Percentiles rank a stretch among this genome's conserved stretches.
phyloP scores from a whole-genome alignment of 106 monocot genomes.

The Dioscorea dumetorum region DNA sequence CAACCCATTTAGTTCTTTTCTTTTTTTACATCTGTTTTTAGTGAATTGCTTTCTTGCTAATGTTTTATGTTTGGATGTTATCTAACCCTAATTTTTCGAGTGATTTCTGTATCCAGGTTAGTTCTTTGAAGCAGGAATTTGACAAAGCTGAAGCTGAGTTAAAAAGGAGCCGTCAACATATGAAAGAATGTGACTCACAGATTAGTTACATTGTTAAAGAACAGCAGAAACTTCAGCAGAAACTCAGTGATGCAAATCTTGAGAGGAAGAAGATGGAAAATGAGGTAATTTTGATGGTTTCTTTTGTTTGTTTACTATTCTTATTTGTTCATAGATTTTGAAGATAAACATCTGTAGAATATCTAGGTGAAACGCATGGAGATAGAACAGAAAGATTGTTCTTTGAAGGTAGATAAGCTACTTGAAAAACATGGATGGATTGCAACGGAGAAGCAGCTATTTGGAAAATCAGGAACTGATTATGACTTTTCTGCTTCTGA shows the following conservation, averaged over 20 bases:
- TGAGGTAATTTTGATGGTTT: conserved; percentile 47
- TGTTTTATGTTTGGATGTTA: too few species aligned
- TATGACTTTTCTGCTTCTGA: conserved; percentile 82
- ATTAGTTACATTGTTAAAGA: conserved; percentile 64
- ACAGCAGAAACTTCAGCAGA: conserved; percentile 80
- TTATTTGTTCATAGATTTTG: too few species aligned
- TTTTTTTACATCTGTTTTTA: background rate
- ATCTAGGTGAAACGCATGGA: conserved; percentile 85
- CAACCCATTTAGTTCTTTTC: background rate
- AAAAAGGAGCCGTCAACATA: conserved; percentile 47
- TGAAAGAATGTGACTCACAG: conserved; percentile 86
- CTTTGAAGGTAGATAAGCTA: conserved; percentile 68
- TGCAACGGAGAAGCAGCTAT: conserved; percentile 75
- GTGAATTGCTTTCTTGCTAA: too few species aligned
- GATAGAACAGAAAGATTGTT: conserved; percentile 77
- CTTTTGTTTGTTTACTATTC: background rate
- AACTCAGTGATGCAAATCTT: conserved; percentile 72
- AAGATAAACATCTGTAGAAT: background rate
- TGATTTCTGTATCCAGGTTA: conserved; percentile 37
- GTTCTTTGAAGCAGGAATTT: conserved; percentile 52
- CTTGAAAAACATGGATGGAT: conserved; percentile 93
- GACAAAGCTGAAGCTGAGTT: conserved; percentile 70
- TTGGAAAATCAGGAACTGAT: conserved; percentile 87
- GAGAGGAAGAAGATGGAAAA: conserved; percentile 94
- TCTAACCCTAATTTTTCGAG: too few species aligned